Conservation (phyloP, 805 yeast species). For the Pichia scutulata region DNA sequence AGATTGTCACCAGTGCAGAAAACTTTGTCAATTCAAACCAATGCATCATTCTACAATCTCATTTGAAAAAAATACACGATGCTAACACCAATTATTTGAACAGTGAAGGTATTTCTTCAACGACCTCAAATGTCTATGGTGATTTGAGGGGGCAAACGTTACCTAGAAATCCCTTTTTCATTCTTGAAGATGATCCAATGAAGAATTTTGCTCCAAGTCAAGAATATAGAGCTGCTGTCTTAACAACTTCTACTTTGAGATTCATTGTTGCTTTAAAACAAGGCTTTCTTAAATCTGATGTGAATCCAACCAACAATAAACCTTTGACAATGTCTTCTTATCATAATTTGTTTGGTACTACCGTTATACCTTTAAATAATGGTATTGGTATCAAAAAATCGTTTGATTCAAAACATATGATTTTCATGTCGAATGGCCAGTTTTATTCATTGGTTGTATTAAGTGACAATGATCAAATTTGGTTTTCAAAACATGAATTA, state of each 20-base stretch:
- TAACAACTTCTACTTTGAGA: conserved; percentile 58
- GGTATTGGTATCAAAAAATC: conserved; percentile 34
- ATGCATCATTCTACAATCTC: conserved; percentile 43
- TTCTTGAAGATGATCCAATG: conserved; percentile 68
- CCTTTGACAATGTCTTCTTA: conserved; percentile 66
- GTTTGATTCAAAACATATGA: conserved; percentile 40
- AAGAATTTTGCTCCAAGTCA: conserved; percentile 53
- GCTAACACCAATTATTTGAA: conserved; percentile 47
- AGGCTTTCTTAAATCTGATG: conserved; percentile 49
- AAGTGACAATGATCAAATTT: conserved; percentile 34
- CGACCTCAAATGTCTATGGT: conserved; percentile 54
- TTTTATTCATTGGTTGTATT: conserved; percentile 44
- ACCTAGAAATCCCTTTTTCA: conserved; percentile 72
- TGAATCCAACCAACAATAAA: conserved; percentile 39
- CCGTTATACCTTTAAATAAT: conserved; percentile 43
- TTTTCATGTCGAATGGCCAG: conserved; percentile 43
- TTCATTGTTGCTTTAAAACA: conserved; percentile 53
- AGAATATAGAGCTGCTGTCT: conserved; percentile 57
- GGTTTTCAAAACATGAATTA: conserved; percentile 48
- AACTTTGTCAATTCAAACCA: conserved; percentile 37
- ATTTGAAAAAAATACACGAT: conserved; percentile 39
- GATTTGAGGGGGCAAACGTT: conserved; percentile 58
- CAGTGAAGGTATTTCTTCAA: conserved; percentile 36
- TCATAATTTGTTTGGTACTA: conserved; percentile 58
- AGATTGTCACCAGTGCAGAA: conserved; percentile 36